Conservation (phyloP, 179 eudicot genomes). For the Actinidia polygama region DNA sequence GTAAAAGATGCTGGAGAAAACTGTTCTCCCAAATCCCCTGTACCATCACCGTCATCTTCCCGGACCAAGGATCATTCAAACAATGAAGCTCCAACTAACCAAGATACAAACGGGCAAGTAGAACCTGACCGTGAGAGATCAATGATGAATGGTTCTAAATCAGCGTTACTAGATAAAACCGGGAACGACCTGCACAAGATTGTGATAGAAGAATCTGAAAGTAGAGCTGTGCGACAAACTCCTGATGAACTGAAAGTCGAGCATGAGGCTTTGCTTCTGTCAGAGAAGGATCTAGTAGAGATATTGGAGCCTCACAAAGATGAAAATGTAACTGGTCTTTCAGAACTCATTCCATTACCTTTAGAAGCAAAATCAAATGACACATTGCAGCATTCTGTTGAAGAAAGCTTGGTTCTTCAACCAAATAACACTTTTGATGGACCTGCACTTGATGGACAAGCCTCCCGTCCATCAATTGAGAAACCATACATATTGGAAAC, state of each 20-base stretch:
- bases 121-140: slow-evolving; percentile 13
- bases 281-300: slow-evolving; percentile 5
- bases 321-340: not conserved
- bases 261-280: not conserved
- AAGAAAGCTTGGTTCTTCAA: not conserved
- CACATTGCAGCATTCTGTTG: not conserved
- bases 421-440: not conserved
- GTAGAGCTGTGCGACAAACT: slow-evolving; percentile 1
- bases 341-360: no score
- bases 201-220: slow-evolving; percentile 1
- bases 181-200: not conserved
- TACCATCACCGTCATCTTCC: slow-evolving; percentile 12
- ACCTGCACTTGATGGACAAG: slow-evolving; percentile 18
- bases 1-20: slow-evolving; percentile 25
- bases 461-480: slow-evolving; percentile 9
- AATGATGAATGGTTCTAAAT: slow-evolving; percentile 20
- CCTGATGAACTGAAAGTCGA: slow-evolving; percentile 6
- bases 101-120: slow-evolving; percentile 23
- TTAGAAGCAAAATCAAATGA: not conserved
- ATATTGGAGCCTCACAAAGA: slow-evolving; percentile 24
- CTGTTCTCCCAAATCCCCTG: not conserved
- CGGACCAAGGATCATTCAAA: slow-evolving; percentile 22
- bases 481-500: slow-evolving; percentile 18
- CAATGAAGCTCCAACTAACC: slow-evolving; percentile 15
- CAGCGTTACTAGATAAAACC: slow-evolving; percentile 11